A percentile compares a stretch with the other conserved stretches of the same genome.
Evolutionary conservation across 1,284 basidiomycete genomes (phyloP).

Genomic region (Golubevia pallescens): DNA sequence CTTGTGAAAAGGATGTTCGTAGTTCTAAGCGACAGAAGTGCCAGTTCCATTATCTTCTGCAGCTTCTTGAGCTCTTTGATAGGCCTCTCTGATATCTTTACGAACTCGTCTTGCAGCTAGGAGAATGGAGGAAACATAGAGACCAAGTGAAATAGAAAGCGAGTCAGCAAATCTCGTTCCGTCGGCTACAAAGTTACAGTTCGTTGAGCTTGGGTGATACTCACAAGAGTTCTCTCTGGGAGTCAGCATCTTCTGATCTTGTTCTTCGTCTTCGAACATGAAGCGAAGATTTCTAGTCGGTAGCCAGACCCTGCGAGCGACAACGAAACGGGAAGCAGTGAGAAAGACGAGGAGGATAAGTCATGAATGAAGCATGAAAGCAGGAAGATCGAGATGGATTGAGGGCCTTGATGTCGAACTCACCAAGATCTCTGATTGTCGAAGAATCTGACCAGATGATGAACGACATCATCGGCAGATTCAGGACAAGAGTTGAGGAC

Average conservation of each 20-base stretch:
- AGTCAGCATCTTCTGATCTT: constrained; percentile 14
- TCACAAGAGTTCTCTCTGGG: constrained; percentile 3
- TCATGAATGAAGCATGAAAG: background rate
- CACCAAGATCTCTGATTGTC: background rate
- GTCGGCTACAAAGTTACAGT: no score
- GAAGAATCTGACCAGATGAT: constrained; percentile 3
- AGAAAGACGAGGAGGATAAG: background rate
- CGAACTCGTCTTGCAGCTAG: background rate
- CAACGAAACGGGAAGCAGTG: background rate
- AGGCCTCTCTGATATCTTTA: background rate
- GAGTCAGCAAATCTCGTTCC: no score
- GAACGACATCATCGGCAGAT: background rate
- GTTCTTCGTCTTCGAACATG: constrained; percentile 15
- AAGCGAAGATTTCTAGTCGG: constrained; percentile 10
- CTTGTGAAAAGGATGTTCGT: no score
- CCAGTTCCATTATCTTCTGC: background rate
- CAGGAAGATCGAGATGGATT: background rate
- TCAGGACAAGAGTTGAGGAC: constrained; percentile 1
- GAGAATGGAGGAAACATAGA: no score
- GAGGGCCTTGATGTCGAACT: background rate
- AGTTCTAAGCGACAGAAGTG: no score
- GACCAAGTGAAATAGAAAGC: no score
- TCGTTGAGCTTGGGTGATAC: background rate
- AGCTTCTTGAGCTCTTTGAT: background rate
- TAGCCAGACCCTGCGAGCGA: constrained; percentile 9